phyloP scores from a whole-genome alignment of 108 stramenopile species.

The Pseudonitzschia multiseries region DNA sequence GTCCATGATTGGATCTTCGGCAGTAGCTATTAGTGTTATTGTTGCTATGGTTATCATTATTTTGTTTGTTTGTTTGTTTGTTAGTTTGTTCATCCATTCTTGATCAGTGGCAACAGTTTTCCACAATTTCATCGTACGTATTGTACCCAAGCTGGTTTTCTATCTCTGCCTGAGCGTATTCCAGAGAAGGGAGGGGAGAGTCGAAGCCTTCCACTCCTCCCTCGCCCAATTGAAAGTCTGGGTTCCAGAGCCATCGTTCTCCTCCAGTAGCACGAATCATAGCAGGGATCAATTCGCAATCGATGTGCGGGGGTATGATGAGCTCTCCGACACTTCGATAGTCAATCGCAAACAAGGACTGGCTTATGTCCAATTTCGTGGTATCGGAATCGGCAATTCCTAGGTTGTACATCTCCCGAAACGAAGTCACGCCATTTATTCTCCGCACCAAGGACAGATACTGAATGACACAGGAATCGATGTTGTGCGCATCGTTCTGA shows the following conservation, averaged over 20 bases:
- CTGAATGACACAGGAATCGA: conserved; percentile 28
- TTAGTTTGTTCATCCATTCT: neutral
- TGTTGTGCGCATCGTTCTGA: conserved; percentile 21
- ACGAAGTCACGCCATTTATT: conserved; percentile 36
- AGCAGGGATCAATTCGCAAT: conserved; percentile 35
- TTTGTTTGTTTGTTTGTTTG: neutral
- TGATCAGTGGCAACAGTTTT: conserved; percentile 4
- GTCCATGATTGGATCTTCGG: neutral
- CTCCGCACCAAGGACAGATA: conserved; percentile 31
- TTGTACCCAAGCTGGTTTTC: conserved; percentile 34
- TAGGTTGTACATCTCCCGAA: conserved; percentile 29
- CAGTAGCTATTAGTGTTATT: too few relatives aligned
- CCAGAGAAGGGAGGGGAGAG: conserved; percentile 26
- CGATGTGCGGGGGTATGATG: conserved; percentile 21
- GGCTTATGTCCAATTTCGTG: conserved; percentile 13
- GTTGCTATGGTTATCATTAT: neutral
- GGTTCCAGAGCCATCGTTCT: conserved; percentile 32
- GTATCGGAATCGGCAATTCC: conserved; percentile 14
- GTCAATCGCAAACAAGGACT: conserved; percentile 15
- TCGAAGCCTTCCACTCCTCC: conserved; percentile 24
- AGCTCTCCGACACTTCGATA: conserved; percentile 16
- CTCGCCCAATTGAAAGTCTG: conserved; percentile 5
- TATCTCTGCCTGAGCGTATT: conserved; percentile 23
- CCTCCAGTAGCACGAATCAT: conserved; percentile 40
- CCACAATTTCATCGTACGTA: conserved; percentile 31